Conservation (phyloP, 1,139 yeast genomes). For the Suhomyces atakaporum region DNA sequence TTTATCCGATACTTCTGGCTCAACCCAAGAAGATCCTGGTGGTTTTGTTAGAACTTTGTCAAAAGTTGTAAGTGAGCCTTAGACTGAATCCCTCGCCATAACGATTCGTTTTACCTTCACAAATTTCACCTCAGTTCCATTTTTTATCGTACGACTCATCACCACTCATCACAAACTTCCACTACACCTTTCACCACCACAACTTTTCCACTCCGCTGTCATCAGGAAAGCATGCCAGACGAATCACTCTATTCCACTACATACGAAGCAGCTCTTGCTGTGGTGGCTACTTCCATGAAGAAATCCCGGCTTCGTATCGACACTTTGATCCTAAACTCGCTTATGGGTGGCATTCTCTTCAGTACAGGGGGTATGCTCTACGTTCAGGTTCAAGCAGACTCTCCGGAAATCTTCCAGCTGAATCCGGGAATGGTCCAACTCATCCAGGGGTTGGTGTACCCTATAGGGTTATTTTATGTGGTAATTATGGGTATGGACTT, state of each 20-base stretch:
- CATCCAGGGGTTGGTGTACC: constrained; percentile 60
- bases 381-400: constrained; percentile 54
- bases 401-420: constrained; percentile 38
- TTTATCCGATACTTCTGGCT: background rate
- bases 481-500: constrained; percentile 73
- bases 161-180: too few species aligned
- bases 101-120: too few species aligned
- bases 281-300: constrained; percentile 82
- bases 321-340: constrained; percentile 58
- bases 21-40: background rate
- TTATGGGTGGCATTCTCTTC: constrained; percentile 71
- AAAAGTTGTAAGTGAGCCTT: too few species aligned
- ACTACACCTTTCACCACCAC: too few species aligned
- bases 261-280: constrained; percentile 77
- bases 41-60: too few species aligned
- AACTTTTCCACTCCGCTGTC: too few species aligned
- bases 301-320: constrained; percentile 66
- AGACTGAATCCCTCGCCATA: too few species aligned
- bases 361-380: constrained; percentile 74
- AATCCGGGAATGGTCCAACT: constrained; percentile 57
- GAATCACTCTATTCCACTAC: constrained; percentile 57
- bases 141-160: too few species aligned
- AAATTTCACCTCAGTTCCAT: too few species aligned
- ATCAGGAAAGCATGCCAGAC: too few species aligned
- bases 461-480: constrained; percentile 73